Percentiles rank a stretch among this genome's conserved stretches.
Evolutionary conservation across 805 yeast genomes (phyloP).

Genomic region (Teunomyces lycoperdinae): DNA sequence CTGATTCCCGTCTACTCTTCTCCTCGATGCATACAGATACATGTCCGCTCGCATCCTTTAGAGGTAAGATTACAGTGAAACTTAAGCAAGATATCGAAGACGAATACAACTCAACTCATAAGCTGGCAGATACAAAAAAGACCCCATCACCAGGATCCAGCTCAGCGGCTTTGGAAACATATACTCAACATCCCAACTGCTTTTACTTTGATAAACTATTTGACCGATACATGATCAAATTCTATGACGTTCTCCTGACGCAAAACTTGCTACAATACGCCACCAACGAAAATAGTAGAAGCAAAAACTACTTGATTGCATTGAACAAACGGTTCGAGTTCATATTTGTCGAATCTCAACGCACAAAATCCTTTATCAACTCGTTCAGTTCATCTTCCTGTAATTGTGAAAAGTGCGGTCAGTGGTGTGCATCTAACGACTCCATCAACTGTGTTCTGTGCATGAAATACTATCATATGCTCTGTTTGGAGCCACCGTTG

Average conservation of each 20-base stretch:
- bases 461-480: constrained; percentile 66
- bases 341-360: constrained; percentile 69
- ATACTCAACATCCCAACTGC: constrained; percentile 56
- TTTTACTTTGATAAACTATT: constrained; percentile 85
- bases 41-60: constrained; percentile 69
- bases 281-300: constrained; percentile 43
- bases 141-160: constrained; percentile 11
- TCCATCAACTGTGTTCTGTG: constrained; percentile 83
- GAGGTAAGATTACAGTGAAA: constrained; percentile 73
- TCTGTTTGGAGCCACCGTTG: constrained; percentile 84
- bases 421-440: constrained; percentile 75
- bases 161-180: constrained; percentile 42
- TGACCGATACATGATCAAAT: constrained; percentile 80
- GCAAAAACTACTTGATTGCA: constrained; percentile 59
- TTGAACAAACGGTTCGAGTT: constrained; percentile 66
- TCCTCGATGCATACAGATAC: constrained; percentile 85
- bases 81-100: constrained; percentile 66
- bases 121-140: background rate
- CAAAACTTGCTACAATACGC: constrained; percentile 38
- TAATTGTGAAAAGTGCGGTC: constrained; percentile 71
- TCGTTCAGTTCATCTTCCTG: constrained; percentile 55
- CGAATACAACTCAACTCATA: constrained; percentile 12
- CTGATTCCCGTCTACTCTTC: constrained; percentile 72
- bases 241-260: constrained; percentile 75
- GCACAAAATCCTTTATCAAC: constrained; percentile 58